Percentiles rank a stretch among this genome's conserved stretches.
phyloP scores from a whole-genome alignment of 495 filamentous ascomycete genomes.

The Tuber brumale region DNA sequence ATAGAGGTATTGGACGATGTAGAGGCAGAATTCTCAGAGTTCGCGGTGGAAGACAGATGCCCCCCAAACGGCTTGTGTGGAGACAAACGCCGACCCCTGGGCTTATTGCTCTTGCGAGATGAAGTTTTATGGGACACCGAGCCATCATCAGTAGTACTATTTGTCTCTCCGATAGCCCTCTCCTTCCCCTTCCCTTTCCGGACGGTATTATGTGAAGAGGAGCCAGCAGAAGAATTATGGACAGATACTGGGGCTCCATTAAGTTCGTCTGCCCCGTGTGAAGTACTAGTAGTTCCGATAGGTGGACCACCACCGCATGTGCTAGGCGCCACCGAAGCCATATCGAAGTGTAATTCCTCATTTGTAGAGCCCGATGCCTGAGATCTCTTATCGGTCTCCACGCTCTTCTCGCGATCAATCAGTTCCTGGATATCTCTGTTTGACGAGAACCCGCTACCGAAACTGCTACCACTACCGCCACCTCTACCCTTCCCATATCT shows the following conservation, averaged over 20 bases:
- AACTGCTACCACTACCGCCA: conserved; percentile 11
- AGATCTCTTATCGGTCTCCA: neutral
- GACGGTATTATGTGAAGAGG: neutral
- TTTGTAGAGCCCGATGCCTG: neutral
- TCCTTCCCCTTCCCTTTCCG: conserved; percentile 32
- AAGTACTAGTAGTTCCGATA: neutral
- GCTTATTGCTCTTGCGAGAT: conserved; percentile 15
- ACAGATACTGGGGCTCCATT: neutral
- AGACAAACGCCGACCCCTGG: conserved; percentile 15
- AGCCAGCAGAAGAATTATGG: neutral
- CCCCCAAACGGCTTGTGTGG: conserved; percentile 22
- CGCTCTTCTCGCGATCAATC: conserved; percentile 9
- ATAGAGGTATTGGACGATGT: neutral
- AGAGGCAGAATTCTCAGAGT: neutral
- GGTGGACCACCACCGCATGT: neutral
- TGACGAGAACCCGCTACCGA: conserved; percentile 8
- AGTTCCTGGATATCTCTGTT: conserved; percentile 11
- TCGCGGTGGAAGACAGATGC: conserved; percentile 8
- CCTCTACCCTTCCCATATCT: conserved; percentile 17
- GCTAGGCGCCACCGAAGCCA: neutral
- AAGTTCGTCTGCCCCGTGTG: neutral
- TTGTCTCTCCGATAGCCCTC: conserved; percentile 9
- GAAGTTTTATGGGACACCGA: conserved; percentile 13
- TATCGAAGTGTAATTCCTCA: neutral
- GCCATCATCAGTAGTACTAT: conserved; percentile 16